Percentiles rank a stretch among this genome's conserved stretches.
Evolutionary conservation across 306 rosid species (phyloP).

Genomic region (Castanopsis chinensis): DNA sequence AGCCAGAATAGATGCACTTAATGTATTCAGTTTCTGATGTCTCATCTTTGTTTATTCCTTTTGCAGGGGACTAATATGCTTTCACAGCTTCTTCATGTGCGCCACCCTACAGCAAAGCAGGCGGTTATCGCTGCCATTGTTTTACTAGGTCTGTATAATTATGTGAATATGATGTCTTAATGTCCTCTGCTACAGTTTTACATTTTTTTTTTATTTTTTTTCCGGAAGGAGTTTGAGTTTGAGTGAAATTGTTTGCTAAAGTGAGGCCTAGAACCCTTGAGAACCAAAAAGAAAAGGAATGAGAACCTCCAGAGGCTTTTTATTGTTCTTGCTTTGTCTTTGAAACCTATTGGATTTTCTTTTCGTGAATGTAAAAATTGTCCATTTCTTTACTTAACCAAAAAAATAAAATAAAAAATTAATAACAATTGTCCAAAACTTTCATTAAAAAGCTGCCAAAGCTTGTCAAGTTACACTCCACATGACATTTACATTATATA

Average conservation of each 20-base stretch:
- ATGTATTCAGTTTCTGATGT: not conserved
- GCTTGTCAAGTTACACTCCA: not conserved
- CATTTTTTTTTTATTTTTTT: too few species aligned
- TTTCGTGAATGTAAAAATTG: not conserved
- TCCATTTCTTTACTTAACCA: too few species aligned
- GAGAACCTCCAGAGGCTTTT: not conserved
- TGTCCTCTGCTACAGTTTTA: not conserved
- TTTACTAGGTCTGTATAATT: slow-evolving; percentile 63
- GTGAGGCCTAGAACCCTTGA: not conserved
- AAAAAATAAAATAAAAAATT: too few species aligned
- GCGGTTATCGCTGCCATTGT: slow-evolving; percentile 95
- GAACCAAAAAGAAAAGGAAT: not conserved
- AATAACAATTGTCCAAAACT: too few species aligned
- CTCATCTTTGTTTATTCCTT: not conserved
- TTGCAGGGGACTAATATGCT: slow-evolving; percentile 94
- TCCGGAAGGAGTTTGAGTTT: not conserved
- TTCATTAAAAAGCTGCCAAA: not conserved
- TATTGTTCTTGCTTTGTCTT: not conserved
- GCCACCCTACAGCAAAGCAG: slow-evolving; percentile 86
- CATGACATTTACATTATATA: not conserved
- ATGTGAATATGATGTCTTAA: not conserved
- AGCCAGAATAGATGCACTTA: slow-evolving; percentile 93
- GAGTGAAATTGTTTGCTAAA: too few species aligned
- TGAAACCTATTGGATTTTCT: not conserved
- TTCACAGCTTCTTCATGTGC: slow-evolving; percentile 77